Conservation (phyloP, 2,329 filamentous ascomycete species). For the Podosphaera fusca region DNA sequence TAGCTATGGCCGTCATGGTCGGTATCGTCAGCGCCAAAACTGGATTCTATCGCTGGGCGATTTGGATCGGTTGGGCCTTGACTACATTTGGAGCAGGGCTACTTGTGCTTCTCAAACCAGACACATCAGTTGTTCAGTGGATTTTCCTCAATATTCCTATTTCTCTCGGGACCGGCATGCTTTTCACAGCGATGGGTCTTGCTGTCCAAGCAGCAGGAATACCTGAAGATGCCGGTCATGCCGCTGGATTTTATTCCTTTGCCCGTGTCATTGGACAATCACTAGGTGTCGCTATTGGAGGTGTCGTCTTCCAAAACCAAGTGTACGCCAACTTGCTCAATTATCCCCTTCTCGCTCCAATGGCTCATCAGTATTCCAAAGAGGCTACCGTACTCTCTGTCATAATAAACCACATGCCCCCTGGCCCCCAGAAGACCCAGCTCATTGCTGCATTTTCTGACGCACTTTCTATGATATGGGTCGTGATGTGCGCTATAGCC, state of each 20-base stretch:
- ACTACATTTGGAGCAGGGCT: constrained; percentile 33
- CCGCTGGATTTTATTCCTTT: constrained; percentile 43
- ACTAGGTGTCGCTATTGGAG: constrained; percentile 41
- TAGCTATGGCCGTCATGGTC: constrained; percentile 31
- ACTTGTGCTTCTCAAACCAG: constrained; percentile 24
- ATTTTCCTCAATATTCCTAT: constrained; percentile 36
- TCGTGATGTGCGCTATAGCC: constrained; percentile 29
- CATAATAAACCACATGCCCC: constrained; percentile 11
- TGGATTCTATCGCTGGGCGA: constrained; percentile 31
- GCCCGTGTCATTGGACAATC: constrained; percentile 40
- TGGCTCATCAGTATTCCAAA: constrained; percentile 11
- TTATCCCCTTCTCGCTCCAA: constrained; percentile 8
- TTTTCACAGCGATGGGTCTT: constrained; percentile 40
- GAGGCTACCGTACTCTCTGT: constrained; percentile 13
- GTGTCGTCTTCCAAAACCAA: constrained; percentile 47
- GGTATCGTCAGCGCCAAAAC: constrained; percentile 30
- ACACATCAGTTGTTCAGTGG: constrained; percentile 30
- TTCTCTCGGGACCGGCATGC: constrained; percentile 37
- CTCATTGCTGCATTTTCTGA: constrained; percentile 30
- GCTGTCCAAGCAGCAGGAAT: constrained; percentile 37
- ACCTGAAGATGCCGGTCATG: constrained; percentile 33
- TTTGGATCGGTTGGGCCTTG: constrained; percentile 35
- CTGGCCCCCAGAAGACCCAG: constrained; percentile 19
- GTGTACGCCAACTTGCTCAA: constrained; percentile 11
- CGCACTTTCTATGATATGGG: constrained; percentile 30